These are phyloP conservation scores for Colletotrichum karsti DNA, from an alignment of 2,329 filamentous ascomycete genomes.

Conservation along the genomic window DNA sequence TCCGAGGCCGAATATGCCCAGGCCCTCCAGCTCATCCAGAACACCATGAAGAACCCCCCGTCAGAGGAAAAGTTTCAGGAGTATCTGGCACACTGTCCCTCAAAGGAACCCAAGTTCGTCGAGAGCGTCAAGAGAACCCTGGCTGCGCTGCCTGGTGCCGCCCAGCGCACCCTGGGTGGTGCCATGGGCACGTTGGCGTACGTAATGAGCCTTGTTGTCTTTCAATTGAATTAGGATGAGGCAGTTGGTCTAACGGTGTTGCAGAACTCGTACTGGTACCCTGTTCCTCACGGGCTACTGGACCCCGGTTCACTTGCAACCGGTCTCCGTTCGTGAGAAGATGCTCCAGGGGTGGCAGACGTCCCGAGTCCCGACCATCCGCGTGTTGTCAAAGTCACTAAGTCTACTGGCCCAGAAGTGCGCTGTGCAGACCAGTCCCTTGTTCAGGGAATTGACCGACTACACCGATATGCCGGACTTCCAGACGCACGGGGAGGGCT, in stretches of 20 bases:
- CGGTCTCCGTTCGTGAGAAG: slow-evolving; percentile 65
- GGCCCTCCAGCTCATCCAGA: slow-evolving; percentile 48
- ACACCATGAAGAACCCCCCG: slow-evolving; percentile 46
- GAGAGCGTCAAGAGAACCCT: slow-evolving; percentile 55
- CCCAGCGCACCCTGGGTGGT: slow-evolving; percentile 45
- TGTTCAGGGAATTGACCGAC: slow-evolving; percentile 63
- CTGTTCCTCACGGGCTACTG: slow-evolving; percentile 74
- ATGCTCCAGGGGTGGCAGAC: slow-evolving; percentile 71
- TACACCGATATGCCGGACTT: slow-evolving; percentile 63
- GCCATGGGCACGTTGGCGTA: slow-evolving; percentile 54
- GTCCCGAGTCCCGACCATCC: slow-evolving; percentile 63
- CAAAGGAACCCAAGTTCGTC: slow-evolving; percentile 61
- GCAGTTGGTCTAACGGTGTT: not conserved
- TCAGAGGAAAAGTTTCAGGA: slow-evolving; percentile 54
- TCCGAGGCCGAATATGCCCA: slow-evolving; percentile 58
- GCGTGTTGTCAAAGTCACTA: slow-evolving; percentile 64
- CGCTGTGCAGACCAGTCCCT: slow-evolving; percentile 64
- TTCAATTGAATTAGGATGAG: not conserved
- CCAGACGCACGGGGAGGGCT: slow-evolving; percentile 59
- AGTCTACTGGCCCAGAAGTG: slow-evolving; percentile 61
- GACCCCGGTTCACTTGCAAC: slow-evolving; percentile 68
- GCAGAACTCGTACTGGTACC: slow-evolving; percentile 69
- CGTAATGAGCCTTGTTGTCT: slow-evolving; percentile 32
- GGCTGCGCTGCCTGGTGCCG: slow-evolving; percentile 39
- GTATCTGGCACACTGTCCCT: slow-evolving; percentile 62